Evolutionary conservation across 805 yeast species (phyloP).

Genomic region (Candida glaebosa): DNA sequence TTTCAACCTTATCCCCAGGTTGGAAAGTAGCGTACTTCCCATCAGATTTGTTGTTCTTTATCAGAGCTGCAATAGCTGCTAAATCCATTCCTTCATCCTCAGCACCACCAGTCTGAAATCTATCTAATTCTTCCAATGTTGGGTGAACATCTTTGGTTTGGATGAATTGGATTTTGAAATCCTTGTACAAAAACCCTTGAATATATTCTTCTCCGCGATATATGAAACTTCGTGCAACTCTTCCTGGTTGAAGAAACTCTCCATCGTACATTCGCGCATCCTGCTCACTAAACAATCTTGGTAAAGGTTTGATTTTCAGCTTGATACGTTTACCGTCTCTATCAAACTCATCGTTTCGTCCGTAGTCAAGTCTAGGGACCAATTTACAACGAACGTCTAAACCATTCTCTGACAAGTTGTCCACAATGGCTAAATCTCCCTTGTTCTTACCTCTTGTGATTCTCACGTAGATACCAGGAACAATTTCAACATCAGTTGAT

Average conservation of each 20-base stretch:
- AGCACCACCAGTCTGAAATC: constrained; percentile 68
- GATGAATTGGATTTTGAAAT: constrained; percentile 76
- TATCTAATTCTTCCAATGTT: constrained; percentile 79
- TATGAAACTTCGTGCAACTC: constrained; percentile 56
- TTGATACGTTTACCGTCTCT: constrained; percentile 43
- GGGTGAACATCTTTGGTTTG: constrained; percentile 84
- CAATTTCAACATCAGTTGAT: constrained; percentile 80
- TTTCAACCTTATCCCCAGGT: constrained; percentile 92
- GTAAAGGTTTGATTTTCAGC: constrained; percentile 73
- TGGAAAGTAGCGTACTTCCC: constrained; percentile 53
- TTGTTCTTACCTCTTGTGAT: constrained; percentile 87
- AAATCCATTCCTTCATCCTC: constrained; percentile 85
- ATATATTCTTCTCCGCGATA: constrained; percentile 86
- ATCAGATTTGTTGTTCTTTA: constrained; percentile 48
- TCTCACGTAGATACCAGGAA: constrained; percentile 91
- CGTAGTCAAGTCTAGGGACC: constrained; percentile 93
- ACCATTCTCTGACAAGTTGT: constrained; percentile 90
- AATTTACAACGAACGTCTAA: constrained; percentile 90
- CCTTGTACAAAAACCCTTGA: constrained; percentile 84
- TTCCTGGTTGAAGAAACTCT: constrained; percentile 62
- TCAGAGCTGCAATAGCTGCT: constrained; percentile 79
- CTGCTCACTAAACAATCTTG: constrained; percentile 79
- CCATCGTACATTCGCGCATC: constrained; percentile 87
- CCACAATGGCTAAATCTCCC: constrained; percentile 91
- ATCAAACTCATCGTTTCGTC: constrained; percentile 56